Base-by-base conservation (phyloP, 371 early-diverging fungal species). In the Mortierella sp. region DNA sequence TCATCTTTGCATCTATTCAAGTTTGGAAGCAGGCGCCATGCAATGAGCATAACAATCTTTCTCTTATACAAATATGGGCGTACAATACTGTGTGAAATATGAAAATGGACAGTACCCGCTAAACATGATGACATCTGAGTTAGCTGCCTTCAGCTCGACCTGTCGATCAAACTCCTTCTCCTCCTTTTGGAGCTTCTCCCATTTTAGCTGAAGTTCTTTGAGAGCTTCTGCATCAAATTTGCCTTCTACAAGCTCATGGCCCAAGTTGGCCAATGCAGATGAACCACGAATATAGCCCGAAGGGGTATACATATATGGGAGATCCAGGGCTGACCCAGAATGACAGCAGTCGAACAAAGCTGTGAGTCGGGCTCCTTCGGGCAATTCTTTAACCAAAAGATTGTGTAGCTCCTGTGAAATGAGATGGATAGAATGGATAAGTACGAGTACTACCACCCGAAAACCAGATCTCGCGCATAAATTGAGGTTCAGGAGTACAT, bases 321-420 rank as follows among this genome's bases (percentile, higher is more conserved):
- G 87, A 79, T 97, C 97, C 23, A 97, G 79, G 0, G 93, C 94
- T 1, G 96, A 90, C 17, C 95, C 97, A 37, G 92, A 92, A 79
- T 95, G 94, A 72, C 94, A 95, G 73, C 92, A 93, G 70, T 94
- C 94, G 78, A 96, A 97, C 64, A 97, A 88, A 35, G 89, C 92
- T 0, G 96, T 96, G 75, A 98, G 85, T 23, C 95, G 89, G 57
- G 89, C 89, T 22, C 97, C 96, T 23, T 84, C 84, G n/a, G 94
- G 95, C 51, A 95, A 85, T 0, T 86, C 83, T 49, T 86, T 76
- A 23, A 94, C 94, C 76, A 95, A 22, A 4, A 83, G 35, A 10
- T 83, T 28, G 83, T 85, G 47, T 66, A 83, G 79, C 89, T 86
- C 87, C 86, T 86, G 72, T 13, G 42, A 26, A 15, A 43, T 9